phyloP scores from a whole-genome alignment of 495 filamentous ascomycete genomes.

The Astrothelium macrocarpum region DNA sequence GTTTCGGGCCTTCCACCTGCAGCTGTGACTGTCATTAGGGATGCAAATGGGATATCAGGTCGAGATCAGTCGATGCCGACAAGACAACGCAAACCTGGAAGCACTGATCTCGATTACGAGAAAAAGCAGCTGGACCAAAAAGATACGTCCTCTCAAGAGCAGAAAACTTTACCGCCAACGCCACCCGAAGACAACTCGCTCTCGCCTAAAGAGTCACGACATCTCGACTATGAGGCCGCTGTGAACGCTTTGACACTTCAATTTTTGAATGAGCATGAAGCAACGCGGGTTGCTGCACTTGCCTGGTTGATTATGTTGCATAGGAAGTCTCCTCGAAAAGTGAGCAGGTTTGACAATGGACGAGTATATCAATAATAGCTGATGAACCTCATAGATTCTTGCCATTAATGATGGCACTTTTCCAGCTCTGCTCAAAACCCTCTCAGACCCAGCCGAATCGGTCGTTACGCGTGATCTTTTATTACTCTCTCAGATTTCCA shows the following conservation, averaged over 20 bases:
- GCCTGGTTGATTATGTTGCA: conserved; percentile 98
- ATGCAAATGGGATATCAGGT: not conserved
- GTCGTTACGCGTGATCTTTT: conserved; percentile 95
- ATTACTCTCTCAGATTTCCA: conserved; percentile 88
- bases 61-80: conserved; percentile 38
- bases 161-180: conserved; percentile 31
- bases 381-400: conserved; percentile 34
- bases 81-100: not conserved
- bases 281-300: conserved; percentile 83
- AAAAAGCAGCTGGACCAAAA: conserved; percentile 5
- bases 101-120: conserved; percentile 2
- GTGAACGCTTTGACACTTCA: conserved; percentile 89
- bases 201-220: conserved; percentile 42
- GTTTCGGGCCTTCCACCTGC: conserved; percentile 1
- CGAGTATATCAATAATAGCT: not conserved
- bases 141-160: conserved; percentile 13
- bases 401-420: conserved; percentile 97
- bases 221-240: conserved; percentile 95
- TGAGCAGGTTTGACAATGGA: conserved; percentile 26
- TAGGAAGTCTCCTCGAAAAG: conserved; percentile 84
- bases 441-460: conserved; percentile 90
- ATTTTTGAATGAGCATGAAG: conserved; percentile 94
- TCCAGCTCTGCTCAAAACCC: conserved; percentile 87
- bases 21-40: not conserved
- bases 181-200: conserved; percentile 25